These are phyloP conservation scores for Centella asiatica DNA, from an alignment of 129 eudicot species.

Conservation along the genomic window DNA sequence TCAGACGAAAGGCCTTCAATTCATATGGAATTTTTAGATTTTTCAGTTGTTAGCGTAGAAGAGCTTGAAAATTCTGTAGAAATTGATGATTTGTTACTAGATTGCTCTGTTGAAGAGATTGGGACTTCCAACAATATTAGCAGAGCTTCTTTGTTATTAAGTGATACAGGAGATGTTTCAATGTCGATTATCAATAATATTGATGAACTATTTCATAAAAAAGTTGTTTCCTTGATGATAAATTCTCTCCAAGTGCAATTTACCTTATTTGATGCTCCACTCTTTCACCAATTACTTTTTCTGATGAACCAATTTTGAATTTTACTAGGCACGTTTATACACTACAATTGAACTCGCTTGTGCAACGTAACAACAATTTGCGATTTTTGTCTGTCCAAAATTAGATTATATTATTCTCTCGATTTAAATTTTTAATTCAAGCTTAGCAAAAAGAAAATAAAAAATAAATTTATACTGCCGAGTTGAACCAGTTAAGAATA, in stretches of 20 bases:
- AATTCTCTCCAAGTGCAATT: neutral
- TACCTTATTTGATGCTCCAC: neutral
- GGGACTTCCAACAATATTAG: neutral
- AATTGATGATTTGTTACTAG: slow-evolving; percentile 18
- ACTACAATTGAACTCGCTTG: too few relatives aligned
- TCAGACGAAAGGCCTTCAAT: neutral
- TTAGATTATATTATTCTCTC: too few relatives aligned
- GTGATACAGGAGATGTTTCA: slow-evolving; percentile 7
- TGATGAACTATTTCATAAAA: slow-evolving; percentile 17
- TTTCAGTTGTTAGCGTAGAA: neutral
- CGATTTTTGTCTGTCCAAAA: too few relatives aligned
- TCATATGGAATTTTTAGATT: neutral
- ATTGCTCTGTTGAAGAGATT: slow-evolving; percentile 9
- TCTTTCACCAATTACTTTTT: neutral
- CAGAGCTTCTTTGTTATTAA: neutral
- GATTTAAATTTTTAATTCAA: too few relatives aligned
- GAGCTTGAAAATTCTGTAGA: slow-evolving; percentile 21
- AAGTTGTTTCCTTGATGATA: neutral
- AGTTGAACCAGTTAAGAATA: too few relatives aligned
- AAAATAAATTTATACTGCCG: too few relatives aligned
- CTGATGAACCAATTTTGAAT: too few relatives aligned
- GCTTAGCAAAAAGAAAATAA: too few relatives aligned
- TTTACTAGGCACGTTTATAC: too few relatives aligned
- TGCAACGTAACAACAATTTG: too few relatives aligned
- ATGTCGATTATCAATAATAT: slow-evolving; percentile 18